Evolutionary conservation across 129 eudicot genomes (phyloP).

Genomic region (Centrapalus pauciflorus): DNA sequence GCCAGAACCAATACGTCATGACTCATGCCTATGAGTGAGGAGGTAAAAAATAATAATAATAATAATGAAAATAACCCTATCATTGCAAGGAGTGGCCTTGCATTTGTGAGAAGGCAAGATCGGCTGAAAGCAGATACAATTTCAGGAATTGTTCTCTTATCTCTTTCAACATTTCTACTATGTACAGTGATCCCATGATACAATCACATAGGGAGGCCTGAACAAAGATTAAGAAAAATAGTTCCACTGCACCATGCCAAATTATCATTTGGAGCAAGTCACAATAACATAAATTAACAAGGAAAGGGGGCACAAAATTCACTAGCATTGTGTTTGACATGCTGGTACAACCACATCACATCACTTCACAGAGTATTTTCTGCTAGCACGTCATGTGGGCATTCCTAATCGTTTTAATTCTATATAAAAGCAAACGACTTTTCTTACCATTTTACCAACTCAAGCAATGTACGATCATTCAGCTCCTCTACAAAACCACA

Average conservation of each 20-base stretch:
- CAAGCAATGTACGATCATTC: neutral
- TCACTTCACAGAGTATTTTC: neutral
- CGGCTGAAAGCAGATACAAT: neutral
- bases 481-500: neutral
- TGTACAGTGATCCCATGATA: neutral
- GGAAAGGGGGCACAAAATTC: neutral
- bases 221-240: neutral
- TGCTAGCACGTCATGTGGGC: slow-evolving; percentile 7
- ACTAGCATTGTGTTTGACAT: neutral
- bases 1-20: neutral
- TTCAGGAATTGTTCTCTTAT: neutral
- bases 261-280: neutral
- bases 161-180: neutral
- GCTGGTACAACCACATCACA: slow-evolving; percentile 1
- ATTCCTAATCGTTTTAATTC: neutral
- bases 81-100: neutral
- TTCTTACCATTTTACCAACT: neutral
- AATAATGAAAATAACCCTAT: neutral
- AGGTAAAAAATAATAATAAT: neutral
- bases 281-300: neutral
- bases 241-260: neutral
- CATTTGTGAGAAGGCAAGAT: neutral
- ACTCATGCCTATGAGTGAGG: neutral
- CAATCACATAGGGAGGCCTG: neutral
- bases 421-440: neutral